Percentiles rank a stretch among this genome's conserved stretches.
Conservation (phyloP, 2,329 filamentous ascomycete species). For the Fusarium protoensiforme region DNA sequence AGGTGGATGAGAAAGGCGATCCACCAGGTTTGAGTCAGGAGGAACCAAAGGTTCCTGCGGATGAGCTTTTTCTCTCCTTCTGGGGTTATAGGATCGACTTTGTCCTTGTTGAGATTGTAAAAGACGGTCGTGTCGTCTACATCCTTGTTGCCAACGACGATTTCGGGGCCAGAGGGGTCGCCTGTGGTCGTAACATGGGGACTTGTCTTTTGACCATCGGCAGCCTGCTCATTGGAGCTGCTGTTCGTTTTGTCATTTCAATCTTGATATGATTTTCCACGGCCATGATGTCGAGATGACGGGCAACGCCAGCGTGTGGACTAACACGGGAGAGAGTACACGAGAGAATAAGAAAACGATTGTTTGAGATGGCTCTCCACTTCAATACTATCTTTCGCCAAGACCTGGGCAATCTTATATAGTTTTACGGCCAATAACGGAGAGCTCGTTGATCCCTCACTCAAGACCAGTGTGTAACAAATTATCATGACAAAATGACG, state of each 20-base stretch:
- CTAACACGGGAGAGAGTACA: not conserved
- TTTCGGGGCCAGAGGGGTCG: not conserved
- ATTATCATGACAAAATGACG: not conserved
- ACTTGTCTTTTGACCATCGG: not conserved
- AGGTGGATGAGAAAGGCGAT: constrained; percentile 11
- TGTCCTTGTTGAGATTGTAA: not conserved
- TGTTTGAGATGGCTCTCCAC: not conserved
- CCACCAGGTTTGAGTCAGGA: constrained; percentile 9
- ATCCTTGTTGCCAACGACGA: not conserved
- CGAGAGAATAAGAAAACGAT: not conserved
- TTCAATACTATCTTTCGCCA: not conserved
- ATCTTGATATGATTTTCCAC: not conserved
- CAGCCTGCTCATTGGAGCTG: not conserved
- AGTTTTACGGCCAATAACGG: not conserved
- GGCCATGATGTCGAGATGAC: not conserved
- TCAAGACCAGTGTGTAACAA: not conserved
- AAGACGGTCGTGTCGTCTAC: not conserved
- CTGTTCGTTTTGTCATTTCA: not conserved
- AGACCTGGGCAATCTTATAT: not conserved
- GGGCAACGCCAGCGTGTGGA: not conserved
- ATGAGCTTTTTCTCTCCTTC: not conserved
- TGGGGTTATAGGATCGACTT: not conserved
- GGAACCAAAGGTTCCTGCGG: constrained; percentile 11
- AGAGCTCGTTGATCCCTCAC: not conserved
- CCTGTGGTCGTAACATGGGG: not conserved